A percentile compares a stretch with the other conserved stretches of the same genome.
Conservation (phyloP, 768 basidiomycete genomes). For the Tricholoma hemisulphureum region DNA sequence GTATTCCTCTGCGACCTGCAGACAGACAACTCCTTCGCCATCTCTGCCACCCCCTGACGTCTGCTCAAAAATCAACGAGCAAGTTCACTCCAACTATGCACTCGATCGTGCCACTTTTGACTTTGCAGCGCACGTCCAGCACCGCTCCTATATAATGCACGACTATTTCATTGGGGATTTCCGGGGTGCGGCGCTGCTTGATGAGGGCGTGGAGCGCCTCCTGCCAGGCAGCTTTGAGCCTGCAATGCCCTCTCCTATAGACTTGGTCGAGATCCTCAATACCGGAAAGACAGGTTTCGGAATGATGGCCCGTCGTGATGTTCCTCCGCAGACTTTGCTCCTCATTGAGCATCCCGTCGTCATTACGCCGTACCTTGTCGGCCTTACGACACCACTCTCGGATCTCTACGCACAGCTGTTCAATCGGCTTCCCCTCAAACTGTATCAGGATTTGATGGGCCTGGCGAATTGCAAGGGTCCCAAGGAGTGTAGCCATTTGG, state of each 20-base stretch:
- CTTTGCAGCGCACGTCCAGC: slow-evolving; percentile 24
- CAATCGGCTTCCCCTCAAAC: slow-evolving; percentile 23
- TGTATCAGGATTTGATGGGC: slow-evolving; percentile 26
- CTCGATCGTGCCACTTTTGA: slow-evolving; percentile 26
- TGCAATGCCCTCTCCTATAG: neutral
- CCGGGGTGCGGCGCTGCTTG: slow-evolving; percentile 29
- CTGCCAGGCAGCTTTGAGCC: slow-evolving; percentile 20
- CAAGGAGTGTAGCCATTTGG: slow-evolving; percentile 15
- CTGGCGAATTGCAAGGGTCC: slow-evolving; percentile 26
- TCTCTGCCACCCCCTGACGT: slow-evolving; percentile 16
- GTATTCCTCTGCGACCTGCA: slow-evolving; percentile 10
- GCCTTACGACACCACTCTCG: slow-evolving; percentile 24
- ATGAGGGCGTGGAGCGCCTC: slow-evolving; percentile 27
- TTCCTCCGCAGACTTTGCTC: slow-evolving; percentile 34
- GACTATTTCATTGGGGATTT: slow-evolving; percentile 18
- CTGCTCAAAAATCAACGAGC: slow-evolving; percentile 18
- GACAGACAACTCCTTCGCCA: neutral
- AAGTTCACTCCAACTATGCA: slow-evolving; percentile 20
- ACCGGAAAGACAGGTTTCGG: slow-evolving; percentile 34
- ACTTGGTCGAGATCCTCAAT: slow-evolving; percentile 21
- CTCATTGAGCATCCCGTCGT: slow-evolving; percentile 40
- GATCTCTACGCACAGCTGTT: slow-evolving; percentile 34
- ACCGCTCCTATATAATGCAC: slow-evolving; percentile 25
- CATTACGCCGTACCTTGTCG: slow-evolving; percentile 36
- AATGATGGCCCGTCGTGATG: slow-evolving; percentile 35